Evolutionary conservation across 2,329 filamentous ascomycete species (phyloP).

Genomic region (Calonectria crousiana): DNA sequence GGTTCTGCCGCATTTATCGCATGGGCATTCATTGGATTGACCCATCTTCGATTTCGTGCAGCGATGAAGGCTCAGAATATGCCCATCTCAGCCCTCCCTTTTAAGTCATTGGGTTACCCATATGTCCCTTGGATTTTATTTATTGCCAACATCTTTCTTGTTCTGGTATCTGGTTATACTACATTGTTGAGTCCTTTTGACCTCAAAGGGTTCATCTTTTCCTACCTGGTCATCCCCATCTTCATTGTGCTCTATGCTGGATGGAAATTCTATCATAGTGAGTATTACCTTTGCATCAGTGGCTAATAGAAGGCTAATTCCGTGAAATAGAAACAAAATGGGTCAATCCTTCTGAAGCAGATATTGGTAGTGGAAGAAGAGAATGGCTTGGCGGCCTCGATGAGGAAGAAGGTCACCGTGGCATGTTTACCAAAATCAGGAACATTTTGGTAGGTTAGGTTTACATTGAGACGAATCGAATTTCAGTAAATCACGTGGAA

Average conservation of each 20-base stretch:
- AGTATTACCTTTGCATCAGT: background rate
- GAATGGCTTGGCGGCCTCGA: conserved; percentile 18
- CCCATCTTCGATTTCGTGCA: conserved; percentile 2
- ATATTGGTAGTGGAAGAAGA: conserved; percentile 20
- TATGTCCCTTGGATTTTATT: conserved; percentile 25
- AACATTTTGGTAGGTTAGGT: conserved; percentile 3
- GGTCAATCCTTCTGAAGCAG: conserved; percentile 18
- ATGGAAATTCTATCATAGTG: conserved; percentile 27
- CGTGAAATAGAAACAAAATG: conserved; percentile 18
- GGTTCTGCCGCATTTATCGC: conserved; percentile 15
- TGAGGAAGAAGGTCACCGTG: conserved; percentile 1
- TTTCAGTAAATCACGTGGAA: background rate
- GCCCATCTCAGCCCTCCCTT: background rate
- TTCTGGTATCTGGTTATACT: conserved; percentile 24
- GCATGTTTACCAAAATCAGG: background rate
- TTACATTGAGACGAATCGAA: background rate
- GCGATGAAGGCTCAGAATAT: conserved; percentile 11
- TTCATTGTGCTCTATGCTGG: conserved; percentile 22
- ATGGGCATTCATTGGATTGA: conserved; percentile 18
- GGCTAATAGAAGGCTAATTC: background rate
- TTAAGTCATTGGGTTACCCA: conserved; percentile 13
- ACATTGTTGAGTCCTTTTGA: conserved; percentile 24
- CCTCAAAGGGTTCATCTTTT: conserved; percentile 26
- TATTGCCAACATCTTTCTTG: conserved; percentile 22
- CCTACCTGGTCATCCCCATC: conserved; percentile 26